A percentile compares a stretch with the other conserved stretches of the same genome.
These are phyloP conservation scores for Allium sativum DNA, from an alignment of 106 monocot genomes.

Conservation along the genomic window DNA sequence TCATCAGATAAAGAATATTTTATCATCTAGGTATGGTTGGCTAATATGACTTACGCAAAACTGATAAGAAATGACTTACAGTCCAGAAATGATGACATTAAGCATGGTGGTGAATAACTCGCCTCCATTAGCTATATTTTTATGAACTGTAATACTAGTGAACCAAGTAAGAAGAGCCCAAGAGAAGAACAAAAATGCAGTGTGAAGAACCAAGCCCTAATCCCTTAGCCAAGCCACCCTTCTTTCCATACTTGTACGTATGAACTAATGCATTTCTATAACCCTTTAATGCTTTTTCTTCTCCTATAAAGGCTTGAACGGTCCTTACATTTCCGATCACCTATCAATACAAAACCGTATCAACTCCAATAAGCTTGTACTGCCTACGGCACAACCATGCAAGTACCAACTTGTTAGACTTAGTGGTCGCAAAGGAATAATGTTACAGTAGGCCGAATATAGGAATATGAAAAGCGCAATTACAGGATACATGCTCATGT, in stretches of 20 bases:
- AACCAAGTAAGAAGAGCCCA: slow-evolving; percentile 97
- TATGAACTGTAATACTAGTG: slow-evolving; percentile 83
- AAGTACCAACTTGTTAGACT: no score
- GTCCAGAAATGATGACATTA: slow-evolving; percentile 90
- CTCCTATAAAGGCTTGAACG: slow-evolving; percentile 89
- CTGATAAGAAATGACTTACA: slow-evolving; percentile 33
- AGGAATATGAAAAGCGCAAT: no score
- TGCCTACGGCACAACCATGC: no score
- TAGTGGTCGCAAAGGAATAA: no score
- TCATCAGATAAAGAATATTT: no score
- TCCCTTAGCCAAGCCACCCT: slow-evolving; percentile 80
- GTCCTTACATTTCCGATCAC: slow-evolving; percentile 86
- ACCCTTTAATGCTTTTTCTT: slow-evolving; percentile 68
- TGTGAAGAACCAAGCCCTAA: slow-evolving; percentile 84
- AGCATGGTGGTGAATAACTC: slow-evolving; percentile 99
- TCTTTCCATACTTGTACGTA: slow-evolving; percentile 82
- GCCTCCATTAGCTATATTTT: slow-evolving; percentile 77
- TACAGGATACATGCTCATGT: no score
- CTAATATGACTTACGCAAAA: no score
- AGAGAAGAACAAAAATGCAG: slow-evolving; percentile 72
- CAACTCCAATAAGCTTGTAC: no score
- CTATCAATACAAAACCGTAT: slow-evolving; percentile 15
- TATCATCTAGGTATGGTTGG: no score
- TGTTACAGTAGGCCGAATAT: no score
- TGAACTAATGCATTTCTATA: slow-evolving; percentile 44